Percentiles rank a stretch among this genome's conserved stretches.
These are phyloP conservation scores for Cryphonectria radicalis DNA, from an alignment of 2,329 filamentous ascomycete genomes.

Conservation along the genomic window DNA sequence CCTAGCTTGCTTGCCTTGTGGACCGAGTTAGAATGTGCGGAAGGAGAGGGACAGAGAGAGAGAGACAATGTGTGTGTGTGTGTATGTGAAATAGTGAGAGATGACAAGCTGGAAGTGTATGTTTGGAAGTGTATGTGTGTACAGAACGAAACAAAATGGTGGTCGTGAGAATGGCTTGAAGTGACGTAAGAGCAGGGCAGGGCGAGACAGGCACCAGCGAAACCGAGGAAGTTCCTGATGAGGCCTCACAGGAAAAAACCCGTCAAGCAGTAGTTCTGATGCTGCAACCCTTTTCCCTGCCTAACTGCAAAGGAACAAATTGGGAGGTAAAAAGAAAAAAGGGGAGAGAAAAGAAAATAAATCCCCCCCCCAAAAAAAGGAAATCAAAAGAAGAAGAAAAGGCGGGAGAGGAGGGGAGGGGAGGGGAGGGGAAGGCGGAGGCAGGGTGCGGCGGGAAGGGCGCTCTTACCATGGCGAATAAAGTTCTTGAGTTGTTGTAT, in stretches of 20 bases:
- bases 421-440: conserved; percentile 10
- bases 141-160: neutral
- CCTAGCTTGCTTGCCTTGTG: conserved; percentile 83
- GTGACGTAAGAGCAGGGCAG: neutral
- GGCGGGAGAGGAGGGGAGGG: neutral
- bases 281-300: neutral
- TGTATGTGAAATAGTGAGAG: neutral
- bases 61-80: neutral
- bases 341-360: neutral
- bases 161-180: neutral
- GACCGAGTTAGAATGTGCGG: conserved; percentile 37
- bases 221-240: neutral
- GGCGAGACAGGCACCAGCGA: conserved; percentile 5
- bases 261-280: neutral
- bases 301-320: neutral
- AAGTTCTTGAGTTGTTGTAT: conserved; percentile 99
- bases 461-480: conserved; percentile 77
- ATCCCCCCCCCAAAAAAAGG: neutral
- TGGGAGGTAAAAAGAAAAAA: neutral
- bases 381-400: neutral
- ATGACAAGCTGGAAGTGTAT: neutral
- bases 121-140: neutral
- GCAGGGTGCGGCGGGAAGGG: conserved; percentile 18
- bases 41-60: neutral
- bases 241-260: conserved; percentile 20